These are phyloP conservation scores for Aspergillus funiculosus DNA, from an alignment of 495 filamentous ascomycete genomes.

Conservation along the genomic window DNA sequence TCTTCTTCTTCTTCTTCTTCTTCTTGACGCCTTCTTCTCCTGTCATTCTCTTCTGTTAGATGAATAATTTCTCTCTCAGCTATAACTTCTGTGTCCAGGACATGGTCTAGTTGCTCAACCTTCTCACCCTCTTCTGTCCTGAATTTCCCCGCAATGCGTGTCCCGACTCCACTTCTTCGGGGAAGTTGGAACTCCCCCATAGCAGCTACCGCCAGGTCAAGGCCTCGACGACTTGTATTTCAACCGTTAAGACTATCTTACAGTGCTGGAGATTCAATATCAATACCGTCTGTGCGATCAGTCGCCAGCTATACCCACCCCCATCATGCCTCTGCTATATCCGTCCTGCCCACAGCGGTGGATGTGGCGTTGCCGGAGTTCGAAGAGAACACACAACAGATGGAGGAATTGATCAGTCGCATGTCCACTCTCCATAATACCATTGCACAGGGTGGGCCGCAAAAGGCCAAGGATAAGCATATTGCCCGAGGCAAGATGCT, in stretches of 20 bases:
- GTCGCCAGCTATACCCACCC: slow-evolving; percentile 51
- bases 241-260: neutral
- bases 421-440: slow-evolving; percentile 63
- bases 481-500: slow-evolving; percentile 88
- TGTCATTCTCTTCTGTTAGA: neutral
- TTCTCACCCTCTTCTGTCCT: neutral
- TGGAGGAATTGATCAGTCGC: slow-evolving; percentile 61
- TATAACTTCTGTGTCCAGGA: no score
- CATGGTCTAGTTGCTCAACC: neutral
- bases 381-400: slow-evolving; percentile 72
- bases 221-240: slow-evolving; percentile 1
- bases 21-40: neutral
- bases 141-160: slow-evolving; percentile 10
- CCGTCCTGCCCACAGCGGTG: slow-evolving; percentile 66
- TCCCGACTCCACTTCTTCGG: slow-evolving; percentile 8
- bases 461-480: slow-evolving; percentile 87
- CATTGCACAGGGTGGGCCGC: slow-evolving; percentile 68
- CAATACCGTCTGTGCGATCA: neutral
- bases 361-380: slow-evolving; percentile 75
- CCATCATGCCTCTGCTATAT: slow-evolving; percentile 69
- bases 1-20: slow-evolving; percentile 5
- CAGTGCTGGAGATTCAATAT: neutral
- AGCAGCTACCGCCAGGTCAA: neutral
- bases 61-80: no score
- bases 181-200: slow-evolving; percentile 8